Percentiles rank a stretch among this genome's conserved stretches.
Evolutionary conservation across 1,139 yeast genomes (phyloP).

Genomic region (Saccharomyces hybrid): DNA sequence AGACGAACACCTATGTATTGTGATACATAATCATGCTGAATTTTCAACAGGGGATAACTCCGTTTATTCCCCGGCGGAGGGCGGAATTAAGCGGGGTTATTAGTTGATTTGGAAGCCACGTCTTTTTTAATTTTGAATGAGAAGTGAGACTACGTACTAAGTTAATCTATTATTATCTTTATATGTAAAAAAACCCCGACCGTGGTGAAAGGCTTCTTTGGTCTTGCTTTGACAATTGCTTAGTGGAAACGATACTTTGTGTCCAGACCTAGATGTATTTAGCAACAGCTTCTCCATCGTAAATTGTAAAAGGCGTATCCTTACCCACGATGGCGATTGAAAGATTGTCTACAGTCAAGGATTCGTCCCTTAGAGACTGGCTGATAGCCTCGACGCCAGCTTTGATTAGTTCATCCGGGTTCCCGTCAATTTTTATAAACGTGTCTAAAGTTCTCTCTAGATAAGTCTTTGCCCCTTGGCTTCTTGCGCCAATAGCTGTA

Average conservation of each 20-base stretch:
- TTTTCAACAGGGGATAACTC: neutral
- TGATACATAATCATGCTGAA: neutral
- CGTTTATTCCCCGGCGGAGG: neutral
- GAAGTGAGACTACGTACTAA: neutral
- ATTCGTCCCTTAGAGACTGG: slow-evolving; percentile 93
- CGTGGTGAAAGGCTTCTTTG: neutral
- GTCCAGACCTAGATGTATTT: slow-evolving; percentile 35
- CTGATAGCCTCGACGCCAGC: slow-evolving; percentile 89
- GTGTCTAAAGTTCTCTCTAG: slow-evolving; percentile 75
- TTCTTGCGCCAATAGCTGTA: slow-evolving; percentile 96
- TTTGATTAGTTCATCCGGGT: slow-evolving; percentile 65
- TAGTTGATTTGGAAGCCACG: neutral
- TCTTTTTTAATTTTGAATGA: neutral
- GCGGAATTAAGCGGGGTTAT: neutral
- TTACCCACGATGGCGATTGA: slow-evolving; percentile 87
- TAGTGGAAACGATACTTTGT: neutral
- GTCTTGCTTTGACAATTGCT: neutral
- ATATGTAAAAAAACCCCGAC: neutral
- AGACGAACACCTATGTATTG: neutral
- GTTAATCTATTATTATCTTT: neutral
- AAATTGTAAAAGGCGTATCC: slow-evolving; percentile 62
- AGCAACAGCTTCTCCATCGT: slow-evolving; percentile 82
- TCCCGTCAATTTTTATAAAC: slow-evolving; percentile 47
- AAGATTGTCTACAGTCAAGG: slow-evolving; percentile 74
- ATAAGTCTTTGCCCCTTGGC: slow-evolving; percentile 96